Percentiles rank a stretch among this genome's conserved stretches.
These are phyloP conservation scores for Boeremia lycopersici DNA, from an alignment of 2,329 filamentous ascomycete species.

Conservation along the genomic window DNA sequence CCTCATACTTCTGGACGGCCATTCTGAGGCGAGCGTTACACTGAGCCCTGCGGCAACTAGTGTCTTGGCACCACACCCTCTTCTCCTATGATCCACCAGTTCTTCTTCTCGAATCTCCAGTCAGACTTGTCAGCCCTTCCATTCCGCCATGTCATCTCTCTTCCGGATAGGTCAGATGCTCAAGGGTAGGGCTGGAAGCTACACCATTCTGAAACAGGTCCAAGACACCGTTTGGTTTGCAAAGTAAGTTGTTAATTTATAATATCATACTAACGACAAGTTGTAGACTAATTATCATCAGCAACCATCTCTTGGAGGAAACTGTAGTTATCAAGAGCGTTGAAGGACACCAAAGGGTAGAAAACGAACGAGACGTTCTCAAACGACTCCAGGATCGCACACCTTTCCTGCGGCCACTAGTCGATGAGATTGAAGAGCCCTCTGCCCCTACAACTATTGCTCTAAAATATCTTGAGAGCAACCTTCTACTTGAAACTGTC, in stretches of 20 bases:
- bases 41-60: no score
- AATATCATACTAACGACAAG: neutral
- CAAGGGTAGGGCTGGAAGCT: conserved; percentile 16
- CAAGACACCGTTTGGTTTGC: conserved; percentile 28
- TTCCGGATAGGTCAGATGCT: conserved; percentile 24
- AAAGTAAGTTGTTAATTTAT: conserved; percentile 17
- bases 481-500: conserved; percentile 19
- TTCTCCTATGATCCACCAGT: neutral
- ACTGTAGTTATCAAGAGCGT: conserved; percentile 36
- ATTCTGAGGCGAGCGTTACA: no score
- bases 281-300: neutral
- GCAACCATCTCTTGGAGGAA: neutral
- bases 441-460: conserved; percentile 27
- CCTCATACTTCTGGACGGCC: no score
- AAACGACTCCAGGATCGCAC: conserved; percentile 29
- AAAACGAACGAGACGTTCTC: conserved; percentile 37
- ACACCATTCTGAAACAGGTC: conserved; percentile 24
- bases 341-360: conserved; percentile 23
- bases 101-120: neutral
- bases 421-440: conserved; percentile 37
- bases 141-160: conserved; percentile 15
- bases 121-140: neutral
- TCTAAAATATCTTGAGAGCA: conserved; percentile 14
- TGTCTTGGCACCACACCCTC: neutral
- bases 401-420: conserved; percentile 30